phyloP scores from a whole-genome alignment of 371 early-diverging fungal genomes.

The Conidiobolus incongruus region DNA sequence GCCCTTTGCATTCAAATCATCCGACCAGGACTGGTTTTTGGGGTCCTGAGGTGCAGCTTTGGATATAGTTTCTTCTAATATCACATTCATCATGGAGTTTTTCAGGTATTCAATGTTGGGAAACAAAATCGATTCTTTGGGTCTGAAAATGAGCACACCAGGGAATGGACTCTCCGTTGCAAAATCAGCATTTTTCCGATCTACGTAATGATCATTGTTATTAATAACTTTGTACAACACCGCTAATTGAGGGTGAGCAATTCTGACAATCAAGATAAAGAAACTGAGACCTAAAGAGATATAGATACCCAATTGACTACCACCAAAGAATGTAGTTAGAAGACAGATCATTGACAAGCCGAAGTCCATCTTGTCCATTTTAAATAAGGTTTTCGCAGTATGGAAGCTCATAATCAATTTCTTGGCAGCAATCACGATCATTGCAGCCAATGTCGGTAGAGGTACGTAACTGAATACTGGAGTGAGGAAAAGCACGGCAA shows the following conservation, averaged over 20 bases:
- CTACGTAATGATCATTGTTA: constrained; percentile 6
- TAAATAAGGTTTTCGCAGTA: constrained; percentile 10
- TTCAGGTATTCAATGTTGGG: constrained; percentile 34
- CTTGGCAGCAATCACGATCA: constrained; percentile 55
- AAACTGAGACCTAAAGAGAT: constrained; percentile 20
- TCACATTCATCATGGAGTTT: constrained; percentile 10
- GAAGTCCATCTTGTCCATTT: neutral
- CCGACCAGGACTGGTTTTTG: constrained; percentile 9
- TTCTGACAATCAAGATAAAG: constrained; percentile 20
- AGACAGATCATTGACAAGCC: neutral
- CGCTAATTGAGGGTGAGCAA: constrained; percentile 23
- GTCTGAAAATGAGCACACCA: constrained; percentile 33
- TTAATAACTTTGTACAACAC: constrained; percentile 12
- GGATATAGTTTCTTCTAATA: constrained; percentile 6
- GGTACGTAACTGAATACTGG: constrained; percentile 73
- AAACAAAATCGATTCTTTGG: constrained; percentile 44
- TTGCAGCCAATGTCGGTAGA: constrained; percentile 42
- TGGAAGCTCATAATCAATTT: constrained; percentile 12
- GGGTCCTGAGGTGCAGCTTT: constrained; percentile 3
- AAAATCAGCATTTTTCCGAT: constrained; percentile 5
- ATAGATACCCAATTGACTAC: constrained; percentile 17
- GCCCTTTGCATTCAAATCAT: constrained; percentile 3
- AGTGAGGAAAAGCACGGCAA: constrained; percentile 58
- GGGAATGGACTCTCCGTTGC: constrained; percentile 15
- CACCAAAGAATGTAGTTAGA: neutral